Conservation (phyloP, 306 rosid species). For the Fragaria ananassa region DNA sequence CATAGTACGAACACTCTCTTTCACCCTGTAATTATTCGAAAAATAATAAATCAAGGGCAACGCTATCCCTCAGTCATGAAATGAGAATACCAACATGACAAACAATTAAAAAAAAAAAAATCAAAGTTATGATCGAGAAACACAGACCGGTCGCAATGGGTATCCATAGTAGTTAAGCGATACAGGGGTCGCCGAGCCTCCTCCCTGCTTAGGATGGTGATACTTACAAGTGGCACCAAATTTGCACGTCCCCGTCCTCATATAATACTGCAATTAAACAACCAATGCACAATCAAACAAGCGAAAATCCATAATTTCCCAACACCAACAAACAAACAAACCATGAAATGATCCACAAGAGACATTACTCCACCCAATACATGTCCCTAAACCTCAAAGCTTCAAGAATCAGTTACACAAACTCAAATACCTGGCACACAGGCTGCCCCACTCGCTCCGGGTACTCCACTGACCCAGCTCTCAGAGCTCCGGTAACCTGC, state of each 20-base stretch:
- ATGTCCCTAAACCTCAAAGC: conserved; percentile 14
- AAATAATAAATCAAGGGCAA: conserved; percentile 16
- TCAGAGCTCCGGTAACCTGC: conserved; percentile 82
- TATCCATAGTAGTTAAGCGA: conserved; percentile 58
- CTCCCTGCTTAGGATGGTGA: conserved; percentile 82
- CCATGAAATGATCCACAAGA: conserved; percentile 7
- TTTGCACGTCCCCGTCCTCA: conserved; percentile 81
- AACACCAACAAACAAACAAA: conserved; percentile 23
- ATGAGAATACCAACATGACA: conserved; percentile 5
- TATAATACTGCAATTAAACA: conserved; percentile 62
- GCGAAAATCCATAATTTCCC: conserved; percentile 8
- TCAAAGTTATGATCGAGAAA: conserved; percentile 1
- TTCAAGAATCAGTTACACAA: conserved; percentile 21
- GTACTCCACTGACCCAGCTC: conserved; percentile 62
- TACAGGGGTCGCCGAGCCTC: conserved; percentile 44
- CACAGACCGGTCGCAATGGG: conserved; percentile 42
- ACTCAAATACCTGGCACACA: conserved; percentile 76
- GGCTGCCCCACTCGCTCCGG: conserved; percentile 96
- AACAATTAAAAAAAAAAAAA: conserved; percentile 16
- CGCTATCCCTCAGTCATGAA: conserved; percentile 15
- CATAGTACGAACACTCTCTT: conserved; percentile 93
- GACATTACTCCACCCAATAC: conserved; percentile 27
- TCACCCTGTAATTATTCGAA: conserved; percentile 62
- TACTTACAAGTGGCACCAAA: conserved; percentile 87
- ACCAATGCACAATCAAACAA: conserved; percentile 25